A percentile compares a stretch with the other conserved stretches of the same genome.
Evolutionary conservation across 176 grass and related monocot species (phyloP).

Genomic region (Aechmea fasciata): DNA sequence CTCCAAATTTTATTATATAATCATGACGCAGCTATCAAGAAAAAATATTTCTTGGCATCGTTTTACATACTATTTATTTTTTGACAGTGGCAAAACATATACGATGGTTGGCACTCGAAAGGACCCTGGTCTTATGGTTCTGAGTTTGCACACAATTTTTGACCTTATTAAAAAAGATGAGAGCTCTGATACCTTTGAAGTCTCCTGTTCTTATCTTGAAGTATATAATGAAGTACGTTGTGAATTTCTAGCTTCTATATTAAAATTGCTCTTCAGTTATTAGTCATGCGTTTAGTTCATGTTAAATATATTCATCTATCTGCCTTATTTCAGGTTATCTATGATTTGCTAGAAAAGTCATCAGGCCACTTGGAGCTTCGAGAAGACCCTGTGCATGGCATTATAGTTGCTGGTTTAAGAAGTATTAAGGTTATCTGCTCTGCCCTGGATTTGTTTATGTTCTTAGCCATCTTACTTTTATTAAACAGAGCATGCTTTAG

Average conservation of each 20-base stretch:
- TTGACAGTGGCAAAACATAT: slow-evolving; percentile 90
- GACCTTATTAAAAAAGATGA: slow-evolving; percentile 77
- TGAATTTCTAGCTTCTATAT: slow-evolving; percentile 1
- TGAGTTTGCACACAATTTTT: slow-evolving; percentile 97
- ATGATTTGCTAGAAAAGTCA: slow-evolving; percentile 98
- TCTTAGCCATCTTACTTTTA: background rate
- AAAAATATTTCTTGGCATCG: slow-evolving; percentile 1
- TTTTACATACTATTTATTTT: slow-evolving; percentile 18
- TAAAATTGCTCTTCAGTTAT: background rate
- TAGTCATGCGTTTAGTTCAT: background rate
- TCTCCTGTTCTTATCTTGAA: slow-evolving; percentile 97
- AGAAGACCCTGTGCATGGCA: slow-evolving; percentile 93
- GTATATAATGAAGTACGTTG: slow-evolving; percentile 93
- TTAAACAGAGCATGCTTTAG: background rate
- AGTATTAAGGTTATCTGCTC: slow-evolving; percentile 74
- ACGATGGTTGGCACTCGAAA: slow-evolving; percentile 86
- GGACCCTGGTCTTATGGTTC: slow-evolving; percentile 97
- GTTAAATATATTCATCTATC: slow-evolving; percentile 14
- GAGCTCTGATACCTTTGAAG: slow-evolving; percentile 71
- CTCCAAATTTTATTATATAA: background rate
- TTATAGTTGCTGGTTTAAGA: slow-evolving; percentile 94
- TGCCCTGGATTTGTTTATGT: slow-evolving; percentile 12
- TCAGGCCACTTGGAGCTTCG: slow-evolving; percentile 92
- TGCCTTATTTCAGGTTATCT: slow-evolving; percentile 78
- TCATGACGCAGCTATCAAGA: background rate